Conservation (phyloP, 352 stramenopile species). For the Phytophthora pisi region DNA sequence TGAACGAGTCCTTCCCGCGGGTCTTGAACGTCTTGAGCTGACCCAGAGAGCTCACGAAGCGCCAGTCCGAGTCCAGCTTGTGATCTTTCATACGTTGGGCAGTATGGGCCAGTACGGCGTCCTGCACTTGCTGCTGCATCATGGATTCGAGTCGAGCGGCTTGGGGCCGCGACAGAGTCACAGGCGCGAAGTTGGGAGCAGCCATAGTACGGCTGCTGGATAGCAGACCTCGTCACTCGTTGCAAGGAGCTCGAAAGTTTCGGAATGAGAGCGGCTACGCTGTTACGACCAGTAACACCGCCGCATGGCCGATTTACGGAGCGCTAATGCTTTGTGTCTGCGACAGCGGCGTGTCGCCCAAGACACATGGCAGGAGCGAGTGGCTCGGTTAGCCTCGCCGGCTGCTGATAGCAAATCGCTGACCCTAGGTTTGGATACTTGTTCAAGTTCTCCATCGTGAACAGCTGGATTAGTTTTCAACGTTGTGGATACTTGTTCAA, state of each 20-base stretch:
- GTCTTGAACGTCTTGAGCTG: constrained; percentile 53
- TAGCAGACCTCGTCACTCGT: constrained; percentile 8
- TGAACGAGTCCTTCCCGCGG: constrained; percentile 35
- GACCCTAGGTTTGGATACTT: not conserved
- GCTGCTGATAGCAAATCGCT: not conserved
- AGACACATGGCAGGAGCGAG: constrained; percentile 21
- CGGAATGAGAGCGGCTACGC: constrained; percentile 14
- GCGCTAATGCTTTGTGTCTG: constrained; percentile 13
- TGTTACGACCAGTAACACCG: constrained; percentile 4
- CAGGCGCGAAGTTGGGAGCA: constrained; percentile 21
- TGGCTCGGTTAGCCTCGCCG: not conserved
- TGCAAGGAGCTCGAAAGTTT: constrained; percentile 24
- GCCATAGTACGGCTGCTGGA: constrained; percentile 9
- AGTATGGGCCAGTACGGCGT: constrained; percentile 42
- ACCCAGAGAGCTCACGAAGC: constrained; percentile 39
- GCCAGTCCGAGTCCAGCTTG: constrained; percentile 47
- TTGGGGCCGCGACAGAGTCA: constrained; percentile 40
- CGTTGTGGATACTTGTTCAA: not conserved
- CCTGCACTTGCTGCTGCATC: constrained; percentile 54
- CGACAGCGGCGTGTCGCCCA: constrained; percentile 22
- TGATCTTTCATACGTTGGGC: constrained; percentile 24
- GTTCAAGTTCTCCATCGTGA: not conserved
- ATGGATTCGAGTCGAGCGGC: constrained; percentile 37
- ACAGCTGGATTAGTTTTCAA: not conserved
- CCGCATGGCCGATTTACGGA: not conserved